A percentile compares a stretch with the other conserved stretches of the same genome.
Conservation (phyloP, 1,284 basidiomycete species). For the Ustilago loliicola region DNA sequence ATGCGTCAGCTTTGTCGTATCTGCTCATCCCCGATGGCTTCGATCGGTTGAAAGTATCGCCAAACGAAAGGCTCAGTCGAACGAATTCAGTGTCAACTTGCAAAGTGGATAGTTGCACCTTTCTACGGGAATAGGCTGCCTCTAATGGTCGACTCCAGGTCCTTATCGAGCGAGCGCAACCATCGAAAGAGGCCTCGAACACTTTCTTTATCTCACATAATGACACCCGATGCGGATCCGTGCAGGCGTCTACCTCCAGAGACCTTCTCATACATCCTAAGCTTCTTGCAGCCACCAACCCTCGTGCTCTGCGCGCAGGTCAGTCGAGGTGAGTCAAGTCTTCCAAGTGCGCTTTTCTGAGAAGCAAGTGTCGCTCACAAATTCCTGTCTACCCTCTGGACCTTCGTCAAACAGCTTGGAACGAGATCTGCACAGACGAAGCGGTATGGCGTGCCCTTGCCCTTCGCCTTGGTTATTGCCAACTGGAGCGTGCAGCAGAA, state of each 20-base stretch:
- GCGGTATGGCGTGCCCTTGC: conserved; percentile 30
- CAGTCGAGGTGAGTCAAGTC: conserved; percentile 19
- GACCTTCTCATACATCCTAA: conserved; percentile 36
- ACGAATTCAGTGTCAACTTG: neutral
- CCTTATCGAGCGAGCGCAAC: conserved; percentile 1
- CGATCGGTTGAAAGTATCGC: neutral
- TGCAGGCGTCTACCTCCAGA: conserved; percentile 38
- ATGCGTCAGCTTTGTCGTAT: neutral
- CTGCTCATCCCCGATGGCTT: neutral
- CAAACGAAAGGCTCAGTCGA: neutral
- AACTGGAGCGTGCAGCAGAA: conserved; percentile 17
- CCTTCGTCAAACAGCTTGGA: conserved; percentile 16
- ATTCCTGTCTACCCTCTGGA: neutral
- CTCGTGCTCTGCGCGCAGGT: conserved; percentile 36
- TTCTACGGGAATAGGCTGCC: neutral
- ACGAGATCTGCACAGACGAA: conserved; percentile 23
- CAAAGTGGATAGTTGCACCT: neutral
- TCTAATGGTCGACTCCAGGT: neutral
- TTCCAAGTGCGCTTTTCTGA: neutral
- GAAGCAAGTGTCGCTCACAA: neutral
- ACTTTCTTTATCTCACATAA: neutral
- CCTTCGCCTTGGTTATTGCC: conserved; percentile 29
- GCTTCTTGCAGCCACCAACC: conserved; percentile 38
- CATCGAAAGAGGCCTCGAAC: conserved; percentile 24
- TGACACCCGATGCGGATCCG: conserved; percentile 20